Base-by-base conservation (phyloP, 1,284 basidiomycete genomes). In the Trichosporon asahii region DNA sequence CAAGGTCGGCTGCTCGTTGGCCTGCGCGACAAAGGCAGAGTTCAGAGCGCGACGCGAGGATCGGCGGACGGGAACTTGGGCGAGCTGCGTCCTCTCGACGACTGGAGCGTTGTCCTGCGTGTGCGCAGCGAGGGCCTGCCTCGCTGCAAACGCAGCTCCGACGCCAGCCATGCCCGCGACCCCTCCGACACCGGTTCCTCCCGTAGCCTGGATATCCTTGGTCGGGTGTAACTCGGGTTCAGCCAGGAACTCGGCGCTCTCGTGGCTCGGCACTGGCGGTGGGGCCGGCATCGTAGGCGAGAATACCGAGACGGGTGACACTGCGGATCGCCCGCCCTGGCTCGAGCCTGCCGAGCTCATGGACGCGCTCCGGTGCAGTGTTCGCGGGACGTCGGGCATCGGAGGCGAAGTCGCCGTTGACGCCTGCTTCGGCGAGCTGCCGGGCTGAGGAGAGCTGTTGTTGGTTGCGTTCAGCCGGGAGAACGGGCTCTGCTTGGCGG, bases 21-120 rank as follows among this genome's bases (percentile, higher is more conserved):
- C 23, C 40, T 44, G 40, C 12, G 12, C 27, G 25, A 57, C 57
- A 15, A n/a, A 61, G 9, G 27, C 57, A 8, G 57, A 29, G 57
- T 61, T 61, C 15, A 61, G 57, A n/a, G 57, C 57, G 57, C 57
- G 27, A n/a, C 29, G 57, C 29, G 57, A 61, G 2, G 57, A 61
- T 9, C 57, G 57, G 27, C 57, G 57, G 57, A 61, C 29, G 8
- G 57, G 57, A 9, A 61, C 57, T 14, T 61, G 57, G 57, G 57
- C 18, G 15, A 61, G 57, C 8, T 61, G 57, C 27, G 57, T 8
- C 14, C 57, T 18, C 27, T 61, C 29, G 8, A 33, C 29, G 27
- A n/a, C 57, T 2, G 57, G 27, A 7, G 3, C 57, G 29, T 21
- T 31, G 7, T 61, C 15, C 15, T 31, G 57, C 27, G 27, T 61